phyloP scores from a whole-genome alignment of 2,329 filamentous ascomycete species.

The Teratosphaeria zuluensis region DNA sequence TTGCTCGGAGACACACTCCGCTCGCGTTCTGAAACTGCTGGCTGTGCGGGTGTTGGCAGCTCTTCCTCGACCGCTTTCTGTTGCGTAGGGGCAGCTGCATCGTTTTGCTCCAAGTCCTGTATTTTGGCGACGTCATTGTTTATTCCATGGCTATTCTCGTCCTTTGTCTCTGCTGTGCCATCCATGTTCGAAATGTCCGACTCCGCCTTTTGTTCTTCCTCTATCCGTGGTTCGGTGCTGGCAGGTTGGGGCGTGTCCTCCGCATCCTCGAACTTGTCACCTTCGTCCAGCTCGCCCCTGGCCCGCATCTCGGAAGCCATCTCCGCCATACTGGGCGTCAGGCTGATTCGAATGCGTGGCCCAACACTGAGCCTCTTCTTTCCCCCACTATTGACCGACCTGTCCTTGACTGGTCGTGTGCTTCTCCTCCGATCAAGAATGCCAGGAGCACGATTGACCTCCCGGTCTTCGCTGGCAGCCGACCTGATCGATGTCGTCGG shows the following conservation, averaged over 20 bases:
- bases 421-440: constrained; percentile 19
- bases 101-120: neutral
- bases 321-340: constrained; percentile 12
- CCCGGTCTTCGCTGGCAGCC: neutral
- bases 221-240: constrained; percentile 8
- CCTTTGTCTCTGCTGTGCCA: constrained; percentile 8
- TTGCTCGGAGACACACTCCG: constrained; percentile 11
- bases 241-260: constrained; percentile 33
- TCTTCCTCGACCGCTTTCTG: neutral
- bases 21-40: constrained; percentile 12
- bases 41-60: neutral
- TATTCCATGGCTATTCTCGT: neutral
- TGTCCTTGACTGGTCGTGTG: constrained; percentile 8
- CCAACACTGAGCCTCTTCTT: constrained; percentile 10
- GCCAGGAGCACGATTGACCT: constrained; percentile 19
- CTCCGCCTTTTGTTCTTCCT: constrained; percentile 8
- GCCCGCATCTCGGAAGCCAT: constrained; percentile 18
- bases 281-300: constrained; percentile 13
- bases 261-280: constrained; percentile 64
- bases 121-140: neutral
- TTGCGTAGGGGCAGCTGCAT: neutral
- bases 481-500: neutral
- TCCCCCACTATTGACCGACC: constrained; percentile 1
- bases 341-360: constrained; percentile 8
- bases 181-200: constrained; percentile 3